Conservation (phyloP, 805 yeast species). For the Candida berthetii region DNA sequence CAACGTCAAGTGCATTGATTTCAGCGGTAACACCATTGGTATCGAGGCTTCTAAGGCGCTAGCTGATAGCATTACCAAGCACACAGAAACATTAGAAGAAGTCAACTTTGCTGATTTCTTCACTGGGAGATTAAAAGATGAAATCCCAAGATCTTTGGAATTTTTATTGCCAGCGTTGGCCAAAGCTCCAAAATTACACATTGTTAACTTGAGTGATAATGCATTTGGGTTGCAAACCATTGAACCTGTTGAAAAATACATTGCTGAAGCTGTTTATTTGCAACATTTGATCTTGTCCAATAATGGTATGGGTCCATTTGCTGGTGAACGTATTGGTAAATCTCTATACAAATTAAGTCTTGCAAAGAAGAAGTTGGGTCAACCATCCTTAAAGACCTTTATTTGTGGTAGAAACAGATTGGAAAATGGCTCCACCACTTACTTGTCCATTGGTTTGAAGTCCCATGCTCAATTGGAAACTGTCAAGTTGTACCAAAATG, state of each 20-base stretch:
- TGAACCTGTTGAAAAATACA: conserved; percentile 76
- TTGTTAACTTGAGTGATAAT: conserved; percentile 85
- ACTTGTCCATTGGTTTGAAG: conserved; percentile 79
- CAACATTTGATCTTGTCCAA: conserved; percentile 86
- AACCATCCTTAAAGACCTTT: conserved; percentile 66
- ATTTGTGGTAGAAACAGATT: conserved; percentile 96
- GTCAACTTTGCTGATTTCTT: conserved; percentile 87
- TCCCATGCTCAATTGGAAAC: conserved; percentile 69
- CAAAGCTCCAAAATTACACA: conserved; percentile 58
- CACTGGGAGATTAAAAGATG: conserved; percentile 92
- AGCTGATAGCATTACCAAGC: conserved; percentile 44
- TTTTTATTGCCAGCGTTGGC: conserved; percentile 69
- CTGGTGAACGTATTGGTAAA: conserved; percentile 91
- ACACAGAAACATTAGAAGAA: conserved; percentile 46
- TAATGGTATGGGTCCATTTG: conserved; percentile 98
- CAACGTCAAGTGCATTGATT: conserved; percentile 51
- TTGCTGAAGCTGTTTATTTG: conserved; percentile 69
- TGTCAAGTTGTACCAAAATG: conserved; percentile 87
- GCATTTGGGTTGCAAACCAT: conserved; percentile 96
- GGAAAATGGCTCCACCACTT: conserved; percentile 89
- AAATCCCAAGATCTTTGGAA: conserved; percentile 80
- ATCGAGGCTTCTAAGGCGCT: conserved; percentile 77
- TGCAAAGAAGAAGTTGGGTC: conserved; percentile 45
- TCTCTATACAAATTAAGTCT: conserved; percentile 68
- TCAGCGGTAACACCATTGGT: conserved; percentile 93